phyloP scores from a whole-genome alignment of 2,329 filamentous ascomycete species.

The Aureobasidium sp. region DNA sequence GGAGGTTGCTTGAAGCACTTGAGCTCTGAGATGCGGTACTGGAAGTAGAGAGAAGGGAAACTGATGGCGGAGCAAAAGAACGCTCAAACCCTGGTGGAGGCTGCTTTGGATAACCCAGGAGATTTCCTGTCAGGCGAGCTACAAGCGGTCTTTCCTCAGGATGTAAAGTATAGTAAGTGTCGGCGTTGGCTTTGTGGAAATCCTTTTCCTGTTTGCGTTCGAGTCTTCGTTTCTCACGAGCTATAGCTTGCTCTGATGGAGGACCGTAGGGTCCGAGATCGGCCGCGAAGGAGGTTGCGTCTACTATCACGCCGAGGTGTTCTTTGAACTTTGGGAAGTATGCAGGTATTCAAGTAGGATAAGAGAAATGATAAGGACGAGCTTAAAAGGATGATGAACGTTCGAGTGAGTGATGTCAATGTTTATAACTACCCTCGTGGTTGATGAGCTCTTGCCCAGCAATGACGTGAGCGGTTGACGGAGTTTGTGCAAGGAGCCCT shows the following conservation, averaged over 20 bases:
- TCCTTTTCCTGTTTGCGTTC: not conserved
- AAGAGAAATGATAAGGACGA: not conserved
- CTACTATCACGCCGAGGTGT: not conserved
- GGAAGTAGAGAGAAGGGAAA: not conserved
- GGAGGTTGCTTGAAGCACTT: not conserved
- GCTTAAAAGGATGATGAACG: not conserved
- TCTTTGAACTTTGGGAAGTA: too few relatives aligned
- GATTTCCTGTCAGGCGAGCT: not conserved
- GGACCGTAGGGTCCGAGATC: too few relatives aligned
- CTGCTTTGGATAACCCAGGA: not conserved
- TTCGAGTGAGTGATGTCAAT: not conserved
- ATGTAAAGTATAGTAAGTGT: not conserved
- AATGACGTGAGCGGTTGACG: slow-evolving; percentile 2
- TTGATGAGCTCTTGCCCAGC: not conserved
- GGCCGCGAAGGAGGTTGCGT: too few relatives aligned
- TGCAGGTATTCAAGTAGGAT: not conserved
- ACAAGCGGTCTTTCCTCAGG: not conserved
- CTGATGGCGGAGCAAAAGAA: not conserved
- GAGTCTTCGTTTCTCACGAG: not conserved
- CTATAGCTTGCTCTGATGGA: too few relatives aligned
- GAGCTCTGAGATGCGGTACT: not conserved
- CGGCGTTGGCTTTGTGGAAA: not conserved
- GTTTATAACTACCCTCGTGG: slow-evolving; percentile 2
- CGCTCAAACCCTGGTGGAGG: not conserved
- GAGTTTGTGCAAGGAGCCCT: not conserved